Conservation (phyloP, 2,329 filamentous ascomycete genomes). For the Aspergillus persii region DNA sequence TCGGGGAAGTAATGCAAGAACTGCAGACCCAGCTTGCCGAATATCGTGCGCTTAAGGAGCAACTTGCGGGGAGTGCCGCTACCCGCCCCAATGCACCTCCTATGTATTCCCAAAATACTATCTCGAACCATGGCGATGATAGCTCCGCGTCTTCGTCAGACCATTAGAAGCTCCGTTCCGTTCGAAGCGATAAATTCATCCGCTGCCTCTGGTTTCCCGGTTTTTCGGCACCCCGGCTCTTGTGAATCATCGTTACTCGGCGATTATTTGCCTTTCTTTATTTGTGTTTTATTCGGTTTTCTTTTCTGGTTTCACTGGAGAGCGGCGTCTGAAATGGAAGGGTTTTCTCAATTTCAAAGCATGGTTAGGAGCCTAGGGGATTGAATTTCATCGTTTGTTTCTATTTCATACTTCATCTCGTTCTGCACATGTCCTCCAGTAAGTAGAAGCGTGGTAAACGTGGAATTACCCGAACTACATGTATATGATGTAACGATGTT, state of each 20-base stretch:
- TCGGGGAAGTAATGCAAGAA: slow-evolving; percentile 60
- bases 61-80: slow-evolving; percentile 30
- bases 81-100: slow-evolving; percentile 21
- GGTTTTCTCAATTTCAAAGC: slow-evolving; percentile 21
- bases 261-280: not conserved
- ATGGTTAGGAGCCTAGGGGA: slow-evolving; percentile 29
- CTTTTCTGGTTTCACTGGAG: slow-evolving; percentile 9
- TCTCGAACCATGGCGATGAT: slow-evolving; percentile 15
- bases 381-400: slow-evolving; percentile 10
- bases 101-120: slow-evolving; percentile 13
- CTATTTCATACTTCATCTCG: not conserved
- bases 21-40: slow-evolving; percentile 42
- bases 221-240: not conserved
- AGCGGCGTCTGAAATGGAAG: slow-evolving; percentile 26
- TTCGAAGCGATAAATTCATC: slow-evolving; percentile 13
- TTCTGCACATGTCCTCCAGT: not conserved
- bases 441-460: not conserved
- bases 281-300: slow-evolving; percentile 8
- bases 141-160: slow-evolving; percentile 25
- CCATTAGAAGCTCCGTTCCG: slow-evolving; percentile 14
- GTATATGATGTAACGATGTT: not conserved
- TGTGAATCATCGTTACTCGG: not conserved
- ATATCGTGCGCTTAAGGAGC: slow-evolving; percentile 41
- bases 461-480: not conserved
- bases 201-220: not conserved